These are phyloP conservation scores for Umbellularia californica DNA, from an alignment of 164 flowering plant species.

Conservation along the genomic window DNA sequence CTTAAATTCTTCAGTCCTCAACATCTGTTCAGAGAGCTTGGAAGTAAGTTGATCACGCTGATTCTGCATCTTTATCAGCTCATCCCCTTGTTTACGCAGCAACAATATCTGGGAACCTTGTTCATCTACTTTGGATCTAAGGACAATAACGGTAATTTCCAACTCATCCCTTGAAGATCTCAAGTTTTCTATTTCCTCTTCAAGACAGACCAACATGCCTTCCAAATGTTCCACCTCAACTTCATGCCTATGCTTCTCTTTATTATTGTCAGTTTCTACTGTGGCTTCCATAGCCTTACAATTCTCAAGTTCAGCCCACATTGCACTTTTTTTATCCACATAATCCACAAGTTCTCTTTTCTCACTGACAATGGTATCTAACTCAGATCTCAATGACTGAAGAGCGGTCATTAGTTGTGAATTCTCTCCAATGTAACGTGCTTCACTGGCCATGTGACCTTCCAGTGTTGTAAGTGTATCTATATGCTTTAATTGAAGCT, in stretches of 20 bases:
- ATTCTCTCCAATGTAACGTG: slow-evolving; percentile 43
- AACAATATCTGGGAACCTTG: slow-evolving; percentile 23
- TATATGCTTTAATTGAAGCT: slow-evolving; percentile 39
- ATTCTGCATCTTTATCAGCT: slow-evolving; percentile 34
- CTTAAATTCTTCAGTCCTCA: slow-evolving; percentile 85
- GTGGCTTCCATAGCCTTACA: slow-evolving; percentile 24
- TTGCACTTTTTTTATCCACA: slow-evolving; percentile 21
- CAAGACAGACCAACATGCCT: slow-evolving; percentile 24
- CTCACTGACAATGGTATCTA: slow-evolving; percentile 31
- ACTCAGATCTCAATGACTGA: slow-evolving; percentile 45
- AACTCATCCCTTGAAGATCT: slow-evolving; percentile 45
- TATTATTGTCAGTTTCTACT: slow-evolving; percentile 18
- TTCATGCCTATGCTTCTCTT: slow-evolving; percentile 24
- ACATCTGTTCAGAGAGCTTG: slow-evolving; percentile 71
- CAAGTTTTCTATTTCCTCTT: slow-evolving; percentile 42
- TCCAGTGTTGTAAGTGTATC: slow-evolving; percentile 35
- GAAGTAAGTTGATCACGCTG: slow-evolving; percentile 42
- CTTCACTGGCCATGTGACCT: slow-evolving; percentile 39
- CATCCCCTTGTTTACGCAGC: slow-evolving; percentile 32
- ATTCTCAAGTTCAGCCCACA: slow-evolving; percentile 38
- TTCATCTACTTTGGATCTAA: slow-evolving; percentile 54
- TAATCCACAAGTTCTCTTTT: slow-evolving; percentile 25
- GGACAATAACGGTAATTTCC: slow-evolving; percentile 43
- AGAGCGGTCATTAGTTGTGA: slow-evolving; percentile 30
- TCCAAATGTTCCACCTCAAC: slow-evolving; percentile 44